phyloP scores from a whole-genome alignment of 495 filamentous ascomycete genomes.

The Xylaria nigripes region DNA sequence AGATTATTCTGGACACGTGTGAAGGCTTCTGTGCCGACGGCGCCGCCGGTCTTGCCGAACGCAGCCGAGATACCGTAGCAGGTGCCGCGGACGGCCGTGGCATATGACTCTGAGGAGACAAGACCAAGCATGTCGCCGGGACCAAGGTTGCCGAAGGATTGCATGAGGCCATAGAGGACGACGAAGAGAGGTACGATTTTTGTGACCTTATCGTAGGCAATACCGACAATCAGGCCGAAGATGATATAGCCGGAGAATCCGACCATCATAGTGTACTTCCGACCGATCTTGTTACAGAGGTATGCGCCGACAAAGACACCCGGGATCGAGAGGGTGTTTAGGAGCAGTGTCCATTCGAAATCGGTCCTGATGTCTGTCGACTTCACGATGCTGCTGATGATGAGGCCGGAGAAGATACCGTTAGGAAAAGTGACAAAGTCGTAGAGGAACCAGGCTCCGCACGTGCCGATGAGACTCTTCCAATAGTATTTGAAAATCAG shows the following conservation, averaged over 20 bases:
- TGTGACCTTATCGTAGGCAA: slow-evolving; percentile 39
- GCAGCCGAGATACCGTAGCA: slow-evolving; percentile 48
- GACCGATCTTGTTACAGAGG: slow-evolving; percentile 40
- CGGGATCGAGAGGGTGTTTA: slow-evolving; percentile 38
- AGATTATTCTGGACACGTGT: slow-evolving; percentile 33
- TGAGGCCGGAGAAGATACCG: slow-evolving; percentile 43
- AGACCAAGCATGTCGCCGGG: slow-evolving; percentile 47
- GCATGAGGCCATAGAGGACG: slow-evolving; percentile 48
- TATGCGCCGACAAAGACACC: slow-evolving; percentile 44
- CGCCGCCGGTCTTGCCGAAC: slow-evolving; percentile 44
- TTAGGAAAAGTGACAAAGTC: slow-evolving; percentile 44
- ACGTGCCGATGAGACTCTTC: slow-evolving; percentile 41
- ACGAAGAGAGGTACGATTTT: slow-evolving; percentile 47
- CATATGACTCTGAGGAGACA: slow-evolving; percentile 42
- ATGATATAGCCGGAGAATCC: slow-evolving; percentile 45
- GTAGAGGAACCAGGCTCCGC: slow-evolving; percentile 46
- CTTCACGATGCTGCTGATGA: slow-evolving; percentile 34
- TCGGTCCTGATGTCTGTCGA: slow-evolving; percentile 27
- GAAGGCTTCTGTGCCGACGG: slow-evolving; percentile 46
- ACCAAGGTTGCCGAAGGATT: slow-evolving; percentile 43
- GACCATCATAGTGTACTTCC: slow-evolving; percentile 47
- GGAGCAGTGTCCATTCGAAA: slow-evolving; percentile 42
- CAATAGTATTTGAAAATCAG: slow-evolving; percentile 41
- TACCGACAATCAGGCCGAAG: slow-evolving; percentile 46
- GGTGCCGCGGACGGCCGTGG: slow-evolving; percentile 43